phyloP scores from a whole-genome alignment of 2,329 filamentous ascomycete species.

The Calonectria naviculata region DNA sequence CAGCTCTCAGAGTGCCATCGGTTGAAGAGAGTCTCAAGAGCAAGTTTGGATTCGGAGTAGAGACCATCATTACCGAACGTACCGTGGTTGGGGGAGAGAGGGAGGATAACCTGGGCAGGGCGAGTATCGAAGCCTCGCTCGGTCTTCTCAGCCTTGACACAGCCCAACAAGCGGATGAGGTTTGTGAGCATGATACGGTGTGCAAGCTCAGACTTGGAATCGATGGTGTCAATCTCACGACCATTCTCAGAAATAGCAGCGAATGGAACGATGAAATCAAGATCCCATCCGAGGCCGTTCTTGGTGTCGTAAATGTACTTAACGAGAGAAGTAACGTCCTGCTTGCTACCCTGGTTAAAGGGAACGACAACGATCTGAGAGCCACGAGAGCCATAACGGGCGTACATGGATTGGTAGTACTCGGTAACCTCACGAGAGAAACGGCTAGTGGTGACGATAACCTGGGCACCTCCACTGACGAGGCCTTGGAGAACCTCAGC shows the following conservation, averaged over 20 bases:
- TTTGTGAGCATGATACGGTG: constrained; percentile 99
- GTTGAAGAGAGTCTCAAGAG: constrained; percentile 97
- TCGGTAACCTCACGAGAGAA: constrained; percentile 98
- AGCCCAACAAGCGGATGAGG: constrained; percentile 90
- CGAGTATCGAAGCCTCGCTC: constrained; percentile 90
- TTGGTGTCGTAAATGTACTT: constrained; percentile 98
- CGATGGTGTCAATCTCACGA: constrained; percentile 95
- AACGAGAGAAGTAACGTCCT: constrained; percentile 93
- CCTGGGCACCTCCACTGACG: constrained; percentile 96
- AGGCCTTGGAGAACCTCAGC: constrained; percentile 96
- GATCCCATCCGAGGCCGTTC: constrained; percentile 98
- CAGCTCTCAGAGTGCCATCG: constrained; percentile 98
- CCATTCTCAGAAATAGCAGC: constrained; percentile 98
- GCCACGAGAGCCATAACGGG: constrained; percentile 89
- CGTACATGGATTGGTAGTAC: constrained; percentile 99
- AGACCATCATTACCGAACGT: constrained; percentile 98
- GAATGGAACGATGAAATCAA: constrained; percentile 96
- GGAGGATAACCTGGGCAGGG: constrained; percentile 94
- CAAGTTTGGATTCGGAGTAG: constrained; percentile 98
- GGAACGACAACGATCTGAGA: constrained; percentile 98
- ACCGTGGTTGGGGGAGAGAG: constrained; percentile 96
- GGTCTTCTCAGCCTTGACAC: constrained; percentile 87
- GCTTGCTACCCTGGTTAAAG: constrained; percentile 99
- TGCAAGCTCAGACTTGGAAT: constrained; percentile 97
- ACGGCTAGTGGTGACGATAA: constrained; percentile 96